phyloP scores from a whole-genome alignment of 1,284 basidiomycete genomes.

The Ustilago lituana region DNA sequence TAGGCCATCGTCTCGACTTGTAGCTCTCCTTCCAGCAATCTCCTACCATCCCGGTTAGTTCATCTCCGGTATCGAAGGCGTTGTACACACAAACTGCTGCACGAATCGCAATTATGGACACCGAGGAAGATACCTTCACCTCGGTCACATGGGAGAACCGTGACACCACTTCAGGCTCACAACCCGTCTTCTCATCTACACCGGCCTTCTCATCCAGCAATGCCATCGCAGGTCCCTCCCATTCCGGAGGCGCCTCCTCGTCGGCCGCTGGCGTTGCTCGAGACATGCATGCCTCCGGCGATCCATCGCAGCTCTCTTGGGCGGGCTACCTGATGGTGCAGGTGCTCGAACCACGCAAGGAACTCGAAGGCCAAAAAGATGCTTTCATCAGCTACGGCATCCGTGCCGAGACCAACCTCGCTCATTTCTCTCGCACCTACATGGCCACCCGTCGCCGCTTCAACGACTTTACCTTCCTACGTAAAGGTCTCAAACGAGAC shows the following conservation, averaged over 20 bases:
- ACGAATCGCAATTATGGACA: slow-evolving; percentile 23
- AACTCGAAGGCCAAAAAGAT: slow-evolving; percentile 88
- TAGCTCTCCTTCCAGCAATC: too few relatives aligned
- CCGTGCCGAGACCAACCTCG: slow-evolving; percentile 83
- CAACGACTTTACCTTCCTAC: slow-evolving; percentile 95
- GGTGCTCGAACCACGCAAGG: slow-evolving; percentile 92
- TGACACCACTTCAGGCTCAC: slow-evolving; percentile 28
- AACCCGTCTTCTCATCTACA: slow-evolving; percentile 31
- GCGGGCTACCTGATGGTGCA: slow-evolving; percentile 71
- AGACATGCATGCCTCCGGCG: slow-evolving; percentile 20
- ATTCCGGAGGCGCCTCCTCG: slow-evolving; percentile 11
- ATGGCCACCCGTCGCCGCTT: slow-evolving; percentile 83
- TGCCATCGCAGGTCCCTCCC: slow-evolving; percentile 30
- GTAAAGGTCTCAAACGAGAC: slow-evolving; percentile 85
- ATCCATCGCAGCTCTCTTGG: slow-evolving; percentile 47
- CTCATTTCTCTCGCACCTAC: slow-evolving; percentile 75
- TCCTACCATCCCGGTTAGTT: too few relatives aligned
- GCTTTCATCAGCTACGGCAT: slow-evolving; percentile 95
- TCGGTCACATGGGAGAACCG: slow-evolving; percentile 61
- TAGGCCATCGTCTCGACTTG: too few relatives aligned
- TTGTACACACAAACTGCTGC: too few relatives aligned
- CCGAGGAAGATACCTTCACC: slow-evolving; percentile 60
- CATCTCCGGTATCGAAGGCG: too few relatives aligned
- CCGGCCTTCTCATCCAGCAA: slow-evolving; percentile 18
- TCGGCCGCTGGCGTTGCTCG: slow-evolving; percentile 19